Evolutionary conservation across 2,329 filamentous ascomycete genomes (phyloP), one percentile per base, ranked within the genome.

Genomic region (Fusarium abutilonis): DNA sequence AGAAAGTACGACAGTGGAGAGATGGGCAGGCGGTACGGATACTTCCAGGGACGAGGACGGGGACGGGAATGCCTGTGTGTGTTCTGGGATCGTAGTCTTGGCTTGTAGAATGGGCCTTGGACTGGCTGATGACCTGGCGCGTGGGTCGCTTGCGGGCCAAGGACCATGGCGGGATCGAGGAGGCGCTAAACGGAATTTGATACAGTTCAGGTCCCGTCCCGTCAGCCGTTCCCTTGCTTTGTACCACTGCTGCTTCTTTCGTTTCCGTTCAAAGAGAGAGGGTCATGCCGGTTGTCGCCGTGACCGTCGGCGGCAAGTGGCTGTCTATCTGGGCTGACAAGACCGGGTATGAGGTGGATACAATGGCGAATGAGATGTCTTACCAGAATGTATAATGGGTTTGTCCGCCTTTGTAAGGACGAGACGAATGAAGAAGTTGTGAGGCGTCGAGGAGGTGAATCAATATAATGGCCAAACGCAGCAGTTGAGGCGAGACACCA

Each of bases 151-250:
- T 55, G 62, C 51, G 64, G 63, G 56, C 56, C 57, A 67, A 66
- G 53, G 56, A 65, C 66, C 63, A 70, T 69, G 63, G 68, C 60
- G 68, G 66, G 64, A 70, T 66, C 46, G 58, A 66, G 62, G 66
- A 44, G 63, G 68, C 68, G 68, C 68, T 70, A 69, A 70, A 63
- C 68, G 63, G 56, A 56, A 70, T 70, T 63, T 56, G 66, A 70
- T 70, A 34, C 31, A 34, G 38, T 55, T 59, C 57, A 63, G 57
- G 23, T 26, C 23, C 51, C 44, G 45, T 63, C 44, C 57, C 55
- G 41, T 55, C 58, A 63, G 52, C 46, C 19, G 35, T 43, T 60
- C 44, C 50, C 56, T 54, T 50, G 39, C 35, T 14, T 46, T 46
- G 23, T 26, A 17, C 39, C 13, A 11, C 19, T 31, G 35, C 40